phyloP scores from a whole-genome alignment of 2,329 filamentous ascomycete genomes.

The Botryotinia convoluta region DNA sequence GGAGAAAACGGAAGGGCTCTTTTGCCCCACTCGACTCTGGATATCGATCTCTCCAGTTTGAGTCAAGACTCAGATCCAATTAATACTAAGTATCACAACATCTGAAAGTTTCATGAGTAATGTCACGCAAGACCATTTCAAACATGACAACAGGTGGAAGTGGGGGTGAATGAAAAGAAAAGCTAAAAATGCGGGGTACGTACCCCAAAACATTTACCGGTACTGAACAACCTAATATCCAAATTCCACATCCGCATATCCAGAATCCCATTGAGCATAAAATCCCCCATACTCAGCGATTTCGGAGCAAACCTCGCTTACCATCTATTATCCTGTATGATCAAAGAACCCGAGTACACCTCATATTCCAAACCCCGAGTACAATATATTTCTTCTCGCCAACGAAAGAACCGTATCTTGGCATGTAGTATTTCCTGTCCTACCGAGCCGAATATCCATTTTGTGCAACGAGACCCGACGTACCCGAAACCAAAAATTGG shows the following conservation, averaged over 20 bases:
- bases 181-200: background rate
- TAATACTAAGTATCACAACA: background rate
- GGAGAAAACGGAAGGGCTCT: background rate
- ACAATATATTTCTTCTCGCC: background rate
- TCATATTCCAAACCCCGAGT: background rate
- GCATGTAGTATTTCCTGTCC: background rate
- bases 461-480: background rate
- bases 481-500: background rate
- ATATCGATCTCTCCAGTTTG: background rate
- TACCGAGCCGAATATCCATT: background rate
- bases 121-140: background rate
- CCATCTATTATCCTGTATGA: no score
- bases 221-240: background rate
- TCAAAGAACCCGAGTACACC: background rate
- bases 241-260: background rate
- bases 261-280: background rate
- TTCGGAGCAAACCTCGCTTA: background rate
- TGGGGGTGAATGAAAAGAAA: background rate
- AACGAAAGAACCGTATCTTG: background rate
- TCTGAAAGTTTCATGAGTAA: background rate
- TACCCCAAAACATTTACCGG: background rate
- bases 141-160: background rate
- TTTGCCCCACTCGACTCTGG: background rate
- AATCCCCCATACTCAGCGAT: background rate
- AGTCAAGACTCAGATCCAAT: background rate